Percentiles rank a stretch among this genome's conserved stretches.
These are phyloP conservation scores for Durio zibethinus DNA, from an alignment of 345 rosid genomes.

Conservation along the genomic window DNA sequence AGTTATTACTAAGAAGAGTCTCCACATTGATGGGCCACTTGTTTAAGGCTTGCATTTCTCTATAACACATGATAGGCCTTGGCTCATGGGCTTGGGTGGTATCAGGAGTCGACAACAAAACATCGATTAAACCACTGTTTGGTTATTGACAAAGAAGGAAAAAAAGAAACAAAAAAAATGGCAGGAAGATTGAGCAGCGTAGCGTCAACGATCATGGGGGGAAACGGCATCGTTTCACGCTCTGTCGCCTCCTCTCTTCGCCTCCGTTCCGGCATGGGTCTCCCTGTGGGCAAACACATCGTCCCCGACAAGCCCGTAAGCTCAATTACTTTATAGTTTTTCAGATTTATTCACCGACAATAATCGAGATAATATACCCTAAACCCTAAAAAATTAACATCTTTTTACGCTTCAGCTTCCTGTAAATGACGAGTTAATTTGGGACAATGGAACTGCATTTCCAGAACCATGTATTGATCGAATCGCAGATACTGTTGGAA, in stretches of 20 bases:
- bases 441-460: conserved; percentile 92
- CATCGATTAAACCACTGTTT: neutral
- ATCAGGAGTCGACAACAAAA: neutral
- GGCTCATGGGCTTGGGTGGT: neutral
- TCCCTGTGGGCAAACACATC: conserved; percentile 89
- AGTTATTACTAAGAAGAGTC: too few species aligned
- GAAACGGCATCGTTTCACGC: conserved; percentile 69
- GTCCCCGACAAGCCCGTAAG: conserved; percentile 92
- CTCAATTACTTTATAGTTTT: neutral
- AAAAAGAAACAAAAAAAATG: too few species aligned
- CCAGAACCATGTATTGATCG: conserved; percentile 98
- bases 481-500: conserved; percentile 93
- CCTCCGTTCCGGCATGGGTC: conserved; percentile 91
- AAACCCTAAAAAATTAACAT: neutral
- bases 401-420: conserved; percentile 43
- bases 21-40: too few species aligned
- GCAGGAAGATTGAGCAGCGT: conserved; percentile 80
- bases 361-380: neutral
- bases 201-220: conserved; percentile 78
- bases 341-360: neutral
- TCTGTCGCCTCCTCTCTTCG: conserved; percentile 76
- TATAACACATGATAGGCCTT: neutral
- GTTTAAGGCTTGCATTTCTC: neutral
- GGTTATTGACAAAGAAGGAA: neutral
- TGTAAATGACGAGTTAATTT: conserved; percentile 79